These are phyloP conservation scores for Cardiosporidium cionae DNA, from an alignment of 169 alveolate genomes.

Conservation along the genomic window DNA sequence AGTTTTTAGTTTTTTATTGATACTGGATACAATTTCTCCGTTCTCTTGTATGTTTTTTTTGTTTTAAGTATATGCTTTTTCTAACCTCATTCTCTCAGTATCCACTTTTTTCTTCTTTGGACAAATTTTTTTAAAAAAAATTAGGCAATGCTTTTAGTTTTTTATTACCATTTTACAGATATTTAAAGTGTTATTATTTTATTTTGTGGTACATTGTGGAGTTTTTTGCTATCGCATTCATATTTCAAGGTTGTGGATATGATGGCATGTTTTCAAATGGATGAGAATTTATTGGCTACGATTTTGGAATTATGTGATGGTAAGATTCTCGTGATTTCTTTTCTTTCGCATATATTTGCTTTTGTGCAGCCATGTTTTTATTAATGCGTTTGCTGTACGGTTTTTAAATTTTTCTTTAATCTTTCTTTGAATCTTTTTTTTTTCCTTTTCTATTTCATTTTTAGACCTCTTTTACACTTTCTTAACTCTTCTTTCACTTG, in stretches of 20 bases:
- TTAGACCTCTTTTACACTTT: background rate
- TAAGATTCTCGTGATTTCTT: background rate
- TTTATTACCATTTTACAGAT: no score
- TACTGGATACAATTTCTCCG: no score
- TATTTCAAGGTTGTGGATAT: slow-evolving; percentile 73
- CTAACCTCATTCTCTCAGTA: no score
- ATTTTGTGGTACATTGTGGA: no score
- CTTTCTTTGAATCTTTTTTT: background rate
- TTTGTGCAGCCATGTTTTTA: background rate
- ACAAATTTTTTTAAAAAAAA: no score
- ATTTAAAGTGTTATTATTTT: no score
- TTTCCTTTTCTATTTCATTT: background rate
- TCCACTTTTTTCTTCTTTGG: no score
- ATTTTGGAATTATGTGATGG: slow-evolving; percentile 69
- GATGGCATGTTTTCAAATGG: slow-evolving; percentile 79
- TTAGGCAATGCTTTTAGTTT: no score
- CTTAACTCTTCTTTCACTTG: background rate
- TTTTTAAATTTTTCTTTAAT: background rate
- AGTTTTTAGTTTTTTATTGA: no score
- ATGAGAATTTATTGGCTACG: slow-evolving; percentile 64
- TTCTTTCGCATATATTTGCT: background rate
- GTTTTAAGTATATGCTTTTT: no score
- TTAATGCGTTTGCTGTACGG: background rate
- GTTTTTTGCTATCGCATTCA: no score
- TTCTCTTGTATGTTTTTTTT: no score